Conservation (phyloP, 208 protist genomes). For the Lotmaria passim region DNA sequence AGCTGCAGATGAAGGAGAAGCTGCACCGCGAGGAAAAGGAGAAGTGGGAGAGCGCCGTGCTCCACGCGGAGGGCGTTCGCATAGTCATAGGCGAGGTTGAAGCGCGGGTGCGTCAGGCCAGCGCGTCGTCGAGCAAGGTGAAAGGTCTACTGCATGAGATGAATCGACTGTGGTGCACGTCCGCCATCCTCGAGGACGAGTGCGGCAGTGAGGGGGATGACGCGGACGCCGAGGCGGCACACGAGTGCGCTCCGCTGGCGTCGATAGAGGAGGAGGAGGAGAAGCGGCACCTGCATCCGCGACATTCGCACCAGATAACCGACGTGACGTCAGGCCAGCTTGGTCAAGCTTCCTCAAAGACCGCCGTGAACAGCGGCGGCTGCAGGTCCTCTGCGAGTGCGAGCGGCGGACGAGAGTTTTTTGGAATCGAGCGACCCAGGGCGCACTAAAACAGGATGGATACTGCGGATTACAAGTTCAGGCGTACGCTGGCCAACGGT, state of each 20-base stretch:
- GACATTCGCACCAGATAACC: neutral
- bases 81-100: slow-evolving; percentile 26
- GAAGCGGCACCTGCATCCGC: neutral
- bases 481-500: too few relatives aligned
- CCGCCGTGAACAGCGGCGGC: neutral
- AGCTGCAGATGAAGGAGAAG: slow-evolving; percentile 22
- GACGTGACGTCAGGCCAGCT: neutral
- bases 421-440: neutral
- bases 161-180: slow-evolving; percentile 26
- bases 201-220: slow-evolving; percentile 9
- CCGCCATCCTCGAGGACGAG: slow-evolving; percentile 15
- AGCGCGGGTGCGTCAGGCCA: slow-evolving; percentile 16
- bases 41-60: slow-evolving; percentile 18
- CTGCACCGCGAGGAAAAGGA: slow-evolving; percentile 12
- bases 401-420: slow-evolving; percentile 6
- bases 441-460: neutral
- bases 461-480: neutral
- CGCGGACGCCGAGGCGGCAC: neutral
- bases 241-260: neutral
- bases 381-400: neutral
- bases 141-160: slow-evolving; percentile 23
- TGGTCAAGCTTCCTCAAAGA: neutral
- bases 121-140: slow-evolving; percentile 14
- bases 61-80: slow-evolving; percentile 6
- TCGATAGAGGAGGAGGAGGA: neutral